Evolutionary conservation across 2,329 filamentous ascomycete genomes (phyloP), one percentile per base, ranked within the genome.

Genomic region (Penicillium vulpinum): DNA sequence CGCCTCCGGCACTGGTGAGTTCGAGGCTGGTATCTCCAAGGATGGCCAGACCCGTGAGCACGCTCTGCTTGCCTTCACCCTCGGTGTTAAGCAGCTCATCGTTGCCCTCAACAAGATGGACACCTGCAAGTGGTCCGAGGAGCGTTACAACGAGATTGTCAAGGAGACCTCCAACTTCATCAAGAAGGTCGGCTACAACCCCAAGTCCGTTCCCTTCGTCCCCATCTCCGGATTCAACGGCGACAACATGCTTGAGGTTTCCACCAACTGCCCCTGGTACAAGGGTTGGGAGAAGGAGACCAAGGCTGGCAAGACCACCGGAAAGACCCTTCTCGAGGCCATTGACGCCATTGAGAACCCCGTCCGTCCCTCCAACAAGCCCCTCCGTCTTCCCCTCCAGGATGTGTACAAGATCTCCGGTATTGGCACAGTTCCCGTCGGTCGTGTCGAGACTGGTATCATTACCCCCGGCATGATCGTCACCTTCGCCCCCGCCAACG

Each of bases 11-110:
- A 96, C 92, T 91, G 94, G 94, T 97, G 94, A 99, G 88, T 99
- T 99, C 89, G 94, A 99, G 89, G 94, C 94, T 89, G 94, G 94
- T 97, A 99, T 99, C 90, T 97, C 94, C 89, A 99, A 99, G 91
- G 94, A 97, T 91, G 94, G 94, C 82, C 94, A 99, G 91, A 99
- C 94, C 74, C 94, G 94, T 91, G 94, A 99, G 92, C 94, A 99
- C 91, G 94, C 94, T 83, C 91, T 99, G 76, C 92, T 99, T 78
- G 93, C 94, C 81, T 97, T 94, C 91, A 97, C 94, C 81, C 91
- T 99, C 65, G 94, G 94, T 94, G 94, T 99, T 77, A 93, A 91
- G 87, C 93, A 99, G 88, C 91, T 99, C 85, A 97, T 99, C 78
- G 93, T 97, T 75, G 94, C 94, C 84, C 95, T 97, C 88, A 99